Percentiles rank a stretch among this genome's conserved stretches.
Conservation (phyloP, 2,329 filamentous ascomycete species). For the Xylariaceae sp. region DNA sequence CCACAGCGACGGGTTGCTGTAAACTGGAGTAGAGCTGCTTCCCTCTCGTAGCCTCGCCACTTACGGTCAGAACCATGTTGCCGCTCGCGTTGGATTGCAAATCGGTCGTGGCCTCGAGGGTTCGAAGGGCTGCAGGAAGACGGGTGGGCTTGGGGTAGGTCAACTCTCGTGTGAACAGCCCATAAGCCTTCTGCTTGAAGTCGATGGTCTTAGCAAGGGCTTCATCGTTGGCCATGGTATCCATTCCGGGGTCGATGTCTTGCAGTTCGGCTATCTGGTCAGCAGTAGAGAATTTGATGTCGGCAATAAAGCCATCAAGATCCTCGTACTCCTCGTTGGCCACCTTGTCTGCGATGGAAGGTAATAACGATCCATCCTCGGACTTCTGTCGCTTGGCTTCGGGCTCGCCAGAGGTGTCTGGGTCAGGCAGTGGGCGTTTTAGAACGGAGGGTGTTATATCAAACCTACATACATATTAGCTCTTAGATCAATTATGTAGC, state of each 20-base stretch:
- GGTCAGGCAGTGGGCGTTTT: slow-evolving; percentile 53
- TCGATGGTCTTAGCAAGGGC: slow-evolving; percentile 50
- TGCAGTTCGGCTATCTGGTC: slow-evolving; percentile 52
- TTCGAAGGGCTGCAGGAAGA: slow-evolving; percentile 40
- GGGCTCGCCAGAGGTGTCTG: slow-evolving; percentile 52
- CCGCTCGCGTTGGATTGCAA: slow-evolving; percentile 45
- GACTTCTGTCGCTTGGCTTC: slow-evolving; percentile 64
- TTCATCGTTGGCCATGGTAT: slow-evolving; percentile 36
- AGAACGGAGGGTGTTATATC: slow-evolving; percentile 59
- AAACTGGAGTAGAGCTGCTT: slow-evolving; percentile 87
- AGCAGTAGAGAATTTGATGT: slow-evolving; percentile 54
- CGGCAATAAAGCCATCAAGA: slow-evolving; percentile 66
- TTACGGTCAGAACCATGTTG: slow-evolving; percentile 72
- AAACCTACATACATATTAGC: slow-evolving; percentile 44
- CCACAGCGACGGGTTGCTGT: slow-evolving; percentile 52
- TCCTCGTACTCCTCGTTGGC: slow-evolving; percentile 55
- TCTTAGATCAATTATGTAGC: slow-evolving; percentile 31
- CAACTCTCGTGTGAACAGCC: slow-evolving; percentile 64
- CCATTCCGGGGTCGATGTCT: slow-evolving; percentile 24
- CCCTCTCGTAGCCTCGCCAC: slow-evolving; percentile 72
- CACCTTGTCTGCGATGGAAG: slow-evolving; percentile 58
- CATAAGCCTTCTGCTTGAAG: slow-evolving; percentile 66
- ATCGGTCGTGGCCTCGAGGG: slow-evolving; percentile 44
- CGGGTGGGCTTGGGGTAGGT: slow-evolving; percentile 49
- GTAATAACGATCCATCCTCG: slow-evolving; percentile 43